Conservation (phyloP, 495 filamentous ascomycete genomes). For the Penicillium atrosanguineum region DNA sequence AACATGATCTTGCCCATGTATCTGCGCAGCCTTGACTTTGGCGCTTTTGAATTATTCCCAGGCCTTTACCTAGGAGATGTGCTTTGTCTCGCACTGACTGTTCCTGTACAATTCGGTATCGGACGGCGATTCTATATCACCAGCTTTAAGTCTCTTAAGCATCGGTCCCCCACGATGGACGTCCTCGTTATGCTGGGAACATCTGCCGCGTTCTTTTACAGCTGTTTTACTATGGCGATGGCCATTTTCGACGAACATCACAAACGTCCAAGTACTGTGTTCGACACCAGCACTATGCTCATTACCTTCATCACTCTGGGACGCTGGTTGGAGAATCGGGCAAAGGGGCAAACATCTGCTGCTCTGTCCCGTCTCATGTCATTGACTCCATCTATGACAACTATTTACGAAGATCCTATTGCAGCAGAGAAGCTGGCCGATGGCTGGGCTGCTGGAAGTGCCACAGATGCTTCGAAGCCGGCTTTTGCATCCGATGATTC, state of each 20-base stretch:
- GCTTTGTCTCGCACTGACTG: slow-evolving; percentile 75
- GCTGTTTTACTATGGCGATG: slow-evolving; percentile 81
- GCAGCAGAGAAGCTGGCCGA: slow-evolving; percentile 88
- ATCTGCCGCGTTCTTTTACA: slow-evolving; percentile 98
- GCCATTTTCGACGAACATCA: slow-evolving; percentile 70
- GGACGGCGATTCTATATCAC: slow-evolving; percentile 89
- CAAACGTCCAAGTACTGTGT: slow-evolving; percentile 77
- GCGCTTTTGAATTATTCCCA: slow-evolving; percentile 57
- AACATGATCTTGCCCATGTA: slow-evolving; percentile 89
- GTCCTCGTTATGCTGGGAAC: slow-evolving; percentile 93
- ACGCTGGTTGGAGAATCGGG: slow-evolving; percentile 88
- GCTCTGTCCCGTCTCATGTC: slow-evolving; percentile 95
- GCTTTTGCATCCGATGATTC: slow-evolving; percentile 46
- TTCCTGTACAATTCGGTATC: slow-evolving; percentile 95
- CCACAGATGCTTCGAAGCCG: slow-evolving; percentile 40
- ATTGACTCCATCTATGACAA: slow-evolving; percentile 92
- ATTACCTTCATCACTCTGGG: slow-evolving; percentile 95
- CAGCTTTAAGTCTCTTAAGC: slow-evolving; percentile 86
- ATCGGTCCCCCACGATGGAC: slow-evolving; percentile 94
- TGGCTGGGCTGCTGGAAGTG: slow-evolving; percentile 53
- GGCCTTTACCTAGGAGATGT: slow-evolving; percentile 88
- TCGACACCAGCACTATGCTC: slow-evolving; percentile 98
- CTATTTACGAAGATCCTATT: slow-evolving; percentile 95
- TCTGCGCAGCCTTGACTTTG: slow-evolving; percentile 69
- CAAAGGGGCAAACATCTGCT: slow-evolving; percentile 95